phyloP scores from a whole-genome alignment of 495 filamentous ascomycete species.

The Aspergillus homomorphus region DNA sequence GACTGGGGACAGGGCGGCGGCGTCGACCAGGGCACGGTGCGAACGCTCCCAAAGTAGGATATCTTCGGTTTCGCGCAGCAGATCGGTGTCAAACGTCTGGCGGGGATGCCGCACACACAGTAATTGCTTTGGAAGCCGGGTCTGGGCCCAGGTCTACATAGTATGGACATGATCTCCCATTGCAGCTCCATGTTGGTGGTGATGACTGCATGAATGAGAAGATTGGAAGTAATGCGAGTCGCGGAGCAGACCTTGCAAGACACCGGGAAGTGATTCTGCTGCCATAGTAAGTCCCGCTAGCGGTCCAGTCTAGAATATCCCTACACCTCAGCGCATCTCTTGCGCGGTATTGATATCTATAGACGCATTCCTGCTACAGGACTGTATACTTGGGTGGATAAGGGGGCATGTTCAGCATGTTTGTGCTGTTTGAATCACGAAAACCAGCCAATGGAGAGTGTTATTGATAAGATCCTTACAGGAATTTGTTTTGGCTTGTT shows the following conservation, averaged over 20 bases:
- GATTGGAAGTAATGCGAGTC: neutral
- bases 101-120: constrained; percentile 1
- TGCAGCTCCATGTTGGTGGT: neutral
- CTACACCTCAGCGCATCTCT: no score
- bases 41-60: neutral
- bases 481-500: neutral
- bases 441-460: no score
- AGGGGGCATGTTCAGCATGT: no score
- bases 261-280: neutral
- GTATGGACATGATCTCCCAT: neutral
- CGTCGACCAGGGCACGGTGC: neutral
- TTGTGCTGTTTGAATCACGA: no score
- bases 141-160: neutral
- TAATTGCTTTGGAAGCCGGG: neutral
- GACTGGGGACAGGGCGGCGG: neutral
- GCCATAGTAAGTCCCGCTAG: neutral
- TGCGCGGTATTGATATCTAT: no score
- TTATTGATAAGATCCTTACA: no score
- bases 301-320: neutral
- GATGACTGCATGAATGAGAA: neutral
- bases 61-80: neutral
- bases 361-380: no score
- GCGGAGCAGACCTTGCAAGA: neutral
- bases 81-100: neutral
- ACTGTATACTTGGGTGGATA: no score